Evolutionary conservation across 768 basidiomycete genomes (phyloP).

Genomic region (Suillus cothurnatus): DNA sequence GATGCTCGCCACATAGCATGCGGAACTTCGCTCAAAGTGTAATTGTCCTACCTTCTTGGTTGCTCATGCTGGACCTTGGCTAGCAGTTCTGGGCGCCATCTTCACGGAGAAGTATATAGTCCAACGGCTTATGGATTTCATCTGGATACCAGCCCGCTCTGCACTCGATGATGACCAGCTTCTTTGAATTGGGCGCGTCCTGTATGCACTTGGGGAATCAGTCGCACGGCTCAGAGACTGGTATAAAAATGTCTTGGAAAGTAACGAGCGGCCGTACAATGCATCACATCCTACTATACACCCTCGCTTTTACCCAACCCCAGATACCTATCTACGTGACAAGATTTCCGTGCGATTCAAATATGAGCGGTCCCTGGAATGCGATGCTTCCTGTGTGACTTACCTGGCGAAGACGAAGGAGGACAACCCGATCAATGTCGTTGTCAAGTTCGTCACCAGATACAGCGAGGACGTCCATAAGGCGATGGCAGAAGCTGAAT

Average conservation of each 20-base stretch:
- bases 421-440: constrained; percentile 17
- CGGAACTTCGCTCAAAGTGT: constrained; percentile 13
- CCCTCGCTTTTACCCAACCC: constrained; percentile 27
- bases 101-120: constrained; percentile 29
- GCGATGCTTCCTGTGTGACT: constrained; percentile 20
- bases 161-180: constrained; percentile 18
- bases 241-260: constrained; percentile 17
- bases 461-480: constrained; percentile 37
- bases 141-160: constrained; percentile 27
- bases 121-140: constrained; percentile 36
- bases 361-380: constrained; percentile 27
- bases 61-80: constrained; percentile 30
- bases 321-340: background rate
- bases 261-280: background rate
- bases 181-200: constrained; percentile 18
- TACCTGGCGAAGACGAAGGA: constrained; percentile 22
- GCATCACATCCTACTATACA: background rate
- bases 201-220: constrained; percentile 25
- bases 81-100: constrained; percentile 36
- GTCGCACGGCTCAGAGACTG: constrained; percentile 17
- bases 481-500: constrained; percentile 27
- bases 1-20: constrained; percentile 13
- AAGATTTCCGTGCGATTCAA: constrained; percentile 13
- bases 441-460: constrained; percentile 40
- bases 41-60: constrained; percentile 35